Base-by-base conservation (phyloP, 805 yeast genomes). In the Komagataella pastoris region DNA sequence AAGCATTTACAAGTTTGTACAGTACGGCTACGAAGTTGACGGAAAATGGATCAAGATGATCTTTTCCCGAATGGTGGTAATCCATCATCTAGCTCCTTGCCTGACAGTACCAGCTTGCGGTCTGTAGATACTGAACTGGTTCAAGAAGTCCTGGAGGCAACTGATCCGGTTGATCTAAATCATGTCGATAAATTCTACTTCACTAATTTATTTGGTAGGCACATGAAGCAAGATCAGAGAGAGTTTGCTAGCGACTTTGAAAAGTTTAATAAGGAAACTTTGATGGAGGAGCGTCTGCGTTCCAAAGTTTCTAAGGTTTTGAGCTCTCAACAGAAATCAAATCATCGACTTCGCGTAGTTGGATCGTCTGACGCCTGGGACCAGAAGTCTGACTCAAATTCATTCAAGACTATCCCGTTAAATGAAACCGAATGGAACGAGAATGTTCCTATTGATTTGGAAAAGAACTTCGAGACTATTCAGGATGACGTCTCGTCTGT, bases 161-260 rank as follows among this genome's bases (percentile, higher is more conserved):
- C 40, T 30, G 40, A 30, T 30, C 40, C 40, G 6, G 40, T 30
- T 6, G 40, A 30, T 30, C 40, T 30, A 10, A 30, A 30, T 8
- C 40, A 30, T 14, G 40, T 5, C 12, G 56, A 54, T 43, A 49
- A 54, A 8, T 57, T 58, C 47, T 50, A 49, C 47, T 61, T 58
- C 47, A 58, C 61, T 12, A 55, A 57, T 7, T 46, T 67, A 3
- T 66, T 64, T 49, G 57, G 60, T 8, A 55, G 53, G 14, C 57
- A 56, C 46, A 48, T 30, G n/a, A 30, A 30, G 14, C 40, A 30
- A 30, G 40, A 30, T 14, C 40, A 30, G 40, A 30, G 14, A 2
- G 19, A 50, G 6, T 55, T 56, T 6, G 46, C 55, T 7, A 53
- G 60, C 1, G 71, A 68, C 48, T 68, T 65, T 53, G 62, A 59